phyloP scores from a whole-genome alignment of 805 yeast genomes.

The Millerago galiae region DNA sequence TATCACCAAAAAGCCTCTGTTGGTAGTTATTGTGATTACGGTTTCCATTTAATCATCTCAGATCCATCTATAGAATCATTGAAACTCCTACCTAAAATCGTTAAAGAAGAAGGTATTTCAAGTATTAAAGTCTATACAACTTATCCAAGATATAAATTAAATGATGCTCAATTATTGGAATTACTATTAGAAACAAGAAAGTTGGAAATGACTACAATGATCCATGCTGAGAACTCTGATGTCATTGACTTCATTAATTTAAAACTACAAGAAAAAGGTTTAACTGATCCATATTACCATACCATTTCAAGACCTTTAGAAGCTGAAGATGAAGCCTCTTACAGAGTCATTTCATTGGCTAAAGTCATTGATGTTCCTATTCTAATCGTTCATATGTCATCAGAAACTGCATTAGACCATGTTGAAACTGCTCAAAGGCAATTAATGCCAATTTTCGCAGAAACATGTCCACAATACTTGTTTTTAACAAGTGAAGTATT shows the following conservation, averaged over 20 bases:
- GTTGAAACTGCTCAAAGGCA: constrained; percentile 37
- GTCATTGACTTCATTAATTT: constrained; percentile 36
- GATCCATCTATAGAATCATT: constrained; percentile 28
- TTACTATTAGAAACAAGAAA: constrained; percentile 34
- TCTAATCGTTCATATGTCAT: constrained; percentile 42
- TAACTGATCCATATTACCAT: constrained; percentile 39
- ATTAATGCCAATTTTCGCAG: constrained; percentile 38
- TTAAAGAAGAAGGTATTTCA: constrained; percentile 20
- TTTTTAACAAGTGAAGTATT: constrained; percentile 35
- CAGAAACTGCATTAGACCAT: constrained; percentile 34
- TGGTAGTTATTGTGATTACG: constrained; percentile 40
- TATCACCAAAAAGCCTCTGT: constrained; percentile 26
- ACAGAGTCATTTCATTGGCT: constrained; percentile 39
- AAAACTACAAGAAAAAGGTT: constrained; percentile 30
- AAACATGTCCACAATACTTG: constrained; percentile 46
- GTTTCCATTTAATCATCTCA: constrained; percentile 39
- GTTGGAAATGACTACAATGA: constrained; percentile 40
- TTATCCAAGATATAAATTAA: constrained; percentile 35
- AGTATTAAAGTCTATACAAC: constrained; percentile 35
- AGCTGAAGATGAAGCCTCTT: constrained; percentile 45
- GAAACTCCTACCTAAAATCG: constrained; percentile 29
- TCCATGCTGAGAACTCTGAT: constrained; percentile 47
- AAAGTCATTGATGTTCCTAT: constrained; percentile 40
- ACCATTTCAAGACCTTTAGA: constrained; percentile 37
- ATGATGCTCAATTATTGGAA: constrained; percentile 34